phyloP scores from a whole-genome alignment of 768 basidiomycete genomes.

The Gyrodon lividus region DNA sequence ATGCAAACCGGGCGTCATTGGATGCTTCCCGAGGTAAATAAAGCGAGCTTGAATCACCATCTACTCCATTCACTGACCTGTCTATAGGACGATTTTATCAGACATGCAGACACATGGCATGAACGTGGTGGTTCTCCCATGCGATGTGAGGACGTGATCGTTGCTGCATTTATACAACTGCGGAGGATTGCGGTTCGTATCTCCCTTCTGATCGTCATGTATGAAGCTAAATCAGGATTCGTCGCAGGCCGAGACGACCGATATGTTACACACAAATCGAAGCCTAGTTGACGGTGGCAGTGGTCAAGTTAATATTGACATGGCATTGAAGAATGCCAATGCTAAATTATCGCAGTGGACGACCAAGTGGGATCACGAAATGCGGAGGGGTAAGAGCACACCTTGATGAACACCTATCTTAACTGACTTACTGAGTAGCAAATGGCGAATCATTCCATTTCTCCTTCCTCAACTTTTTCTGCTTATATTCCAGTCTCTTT shows the following conservation, averaged over 20 bases:
- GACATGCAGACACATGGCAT: constrained; percentile 71
- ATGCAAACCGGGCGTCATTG: constrained; percentile 84
- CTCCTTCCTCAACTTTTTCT: constrained; percentile 72
- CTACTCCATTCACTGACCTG: constrained; percentile 12
- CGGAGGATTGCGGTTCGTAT: constrained; percentile 73
- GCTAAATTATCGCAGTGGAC: constrained; percentile 70
- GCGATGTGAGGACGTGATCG: constrained; percentile 79
- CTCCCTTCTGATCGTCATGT: background rate
- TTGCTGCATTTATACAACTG: constrained; percentile 73
- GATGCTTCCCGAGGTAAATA: constrained; percentile 76
- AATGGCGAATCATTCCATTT: constrained; percentile 75
- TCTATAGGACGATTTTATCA: constrained; percentile 63
- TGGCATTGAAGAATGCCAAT: constrained; percentile 71
- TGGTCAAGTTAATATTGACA: constrained; percentile 71
- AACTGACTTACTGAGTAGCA: constrained; percentile 39
- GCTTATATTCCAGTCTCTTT: constrained; percentile 76
- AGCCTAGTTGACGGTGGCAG: constrained; percentile 42
- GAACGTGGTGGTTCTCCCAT: constrained; percentile 47
- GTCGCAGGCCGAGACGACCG: constrained; percentile 72
- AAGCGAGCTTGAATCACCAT: background rate
- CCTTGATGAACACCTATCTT: background rate
- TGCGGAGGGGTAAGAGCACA: constrained; percentile 56
- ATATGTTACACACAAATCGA: constrained; percentile 61
- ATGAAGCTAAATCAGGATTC: constrained; percentile 1
- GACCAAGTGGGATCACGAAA: constrained; percentile 68